phyloP scores from a whole-genome alignment of 1,139 yeast genomes.

The Scheffersomyces quercinus region DNA sequence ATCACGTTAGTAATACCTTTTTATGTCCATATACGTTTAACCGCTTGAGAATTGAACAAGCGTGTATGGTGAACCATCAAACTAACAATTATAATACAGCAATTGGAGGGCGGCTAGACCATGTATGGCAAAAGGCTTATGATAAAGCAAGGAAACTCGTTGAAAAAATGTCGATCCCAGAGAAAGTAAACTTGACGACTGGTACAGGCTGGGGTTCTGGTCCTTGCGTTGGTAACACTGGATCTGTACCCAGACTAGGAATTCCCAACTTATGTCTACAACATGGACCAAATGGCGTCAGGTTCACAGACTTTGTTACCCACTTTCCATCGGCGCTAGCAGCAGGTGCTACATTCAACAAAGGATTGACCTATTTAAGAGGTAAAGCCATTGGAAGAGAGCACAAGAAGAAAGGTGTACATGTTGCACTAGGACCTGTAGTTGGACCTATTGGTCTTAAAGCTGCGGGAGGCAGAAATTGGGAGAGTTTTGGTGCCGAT shows the following conservation, averaged over 20 bases:
- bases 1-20: slow-evolving; percentile 29
- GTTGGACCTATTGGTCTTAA: slow-evolving; percentile 65
- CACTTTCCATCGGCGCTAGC: slow-evolving; percentile 63
- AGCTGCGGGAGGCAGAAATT: slow-evolving; percentile 65
- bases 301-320: slow-evolving; percentile 58
- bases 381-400: slow-evolving; percentile 63
- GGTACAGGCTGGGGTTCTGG: slow-evolving; percentile 70
- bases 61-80: neutral
- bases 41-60: too few relatives aligned
- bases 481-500: slow-evolving; percentile 69
- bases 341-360: slow-evolving; percentile 59
- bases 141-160: slow-evolving; percentile 53
- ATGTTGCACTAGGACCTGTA: slow-evolving; percentile 61
- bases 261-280: slow-evolving; percentile 62
- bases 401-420: slow-evolving; percentile 57
- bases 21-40: neutral
- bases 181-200: slow-evolving; percentile 63
- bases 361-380: slow-evolving; percentile 49
- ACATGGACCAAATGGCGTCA: slow-evolving; percentile 66
- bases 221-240: slow-evolving; percentile 67
- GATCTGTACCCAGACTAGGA: slow-evolving; percentile 56
- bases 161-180: slow-evolving; percentile 55
- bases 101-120: slow-evolving; percentile 42
- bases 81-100: slow-evolving; percentile 22
- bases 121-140: slow-evolving; percentile 58